Evolutionary conservation across 768 basidiomycete genomes (phyloP).

Genomic region (Cystobasidium ongulense): DNA sequence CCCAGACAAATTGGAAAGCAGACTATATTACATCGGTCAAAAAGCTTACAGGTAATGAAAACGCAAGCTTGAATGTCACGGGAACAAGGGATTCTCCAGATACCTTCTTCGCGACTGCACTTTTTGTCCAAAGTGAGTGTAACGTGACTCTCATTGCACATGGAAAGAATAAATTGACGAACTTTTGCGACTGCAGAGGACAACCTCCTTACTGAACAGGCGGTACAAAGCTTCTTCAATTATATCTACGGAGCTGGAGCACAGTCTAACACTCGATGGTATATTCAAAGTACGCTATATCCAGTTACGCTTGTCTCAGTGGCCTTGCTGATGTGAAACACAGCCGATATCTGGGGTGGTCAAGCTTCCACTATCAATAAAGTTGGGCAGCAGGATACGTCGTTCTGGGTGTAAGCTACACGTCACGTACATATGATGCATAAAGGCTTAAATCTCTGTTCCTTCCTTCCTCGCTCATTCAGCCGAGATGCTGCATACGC

Average conservation of each 20-base stretch:
- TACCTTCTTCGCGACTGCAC: constrained; percentile 1
- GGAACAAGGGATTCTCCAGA: not conserved
- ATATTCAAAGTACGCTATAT: not conserved
- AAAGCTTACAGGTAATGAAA: not conserved
- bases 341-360: constrained; percentile 8
- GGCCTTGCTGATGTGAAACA: not conserved
- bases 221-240: constrained; percentile 4
- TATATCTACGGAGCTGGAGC: not conserved
- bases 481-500: not conserved
- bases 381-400: not conserved
- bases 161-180: not conserved
- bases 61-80: constrained; percentile 6
- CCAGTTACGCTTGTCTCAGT: not conserved
- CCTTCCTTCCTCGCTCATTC: not conserved
- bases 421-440: not conserved
- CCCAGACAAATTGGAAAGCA: not conserved
- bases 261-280: not conserved
- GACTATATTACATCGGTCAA: not conserved
- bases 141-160: not conserved
- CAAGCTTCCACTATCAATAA: not conserved
- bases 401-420: not conserved
- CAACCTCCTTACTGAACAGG: not conserved
- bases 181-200: not conserved
- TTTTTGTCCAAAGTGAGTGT: not conserved
- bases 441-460: not conserved